phyloP scores from a whole-genome alignment of 495 filamentous ascomycete species.

The Amorphotheca resinae region DNA sequence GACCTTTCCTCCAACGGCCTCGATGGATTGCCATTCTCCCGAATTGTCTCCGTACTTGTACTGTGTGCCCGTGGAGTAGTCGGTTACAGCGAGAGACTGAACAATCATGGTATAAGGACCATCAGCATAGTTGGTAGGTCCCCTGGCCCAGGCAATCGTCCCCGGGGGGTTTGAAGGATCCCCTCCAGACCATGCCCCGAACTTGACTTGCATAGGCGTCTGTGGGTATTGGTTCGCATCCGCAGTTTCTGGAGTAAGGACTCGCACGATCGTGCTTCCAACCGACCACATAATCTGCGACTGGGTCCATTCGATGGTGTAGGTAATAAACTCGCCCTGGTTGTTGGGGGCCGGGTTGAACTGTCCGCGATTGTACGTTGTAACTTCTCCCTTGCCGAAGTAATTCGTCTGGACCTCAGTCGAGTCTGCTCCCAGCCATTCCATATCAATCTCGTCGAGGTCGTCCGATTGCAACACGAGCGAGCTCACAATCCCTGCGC shows the following conservation, averaged over 20 bases:
- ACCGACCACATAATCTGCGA: slow-evolving; percentile 59
- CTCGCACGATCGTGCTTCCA: slow-evolving; percentile 46
- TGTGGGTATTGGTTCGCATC: slow-evolving; percentile 52
- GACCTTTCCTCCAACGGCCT: slow-evolving; percentile 54
- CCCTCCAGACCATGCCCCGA: slow-evolving; percentile 66
- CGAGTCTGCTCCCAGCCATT: slow-evolving; percentile 38
- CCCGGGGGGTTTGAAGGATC: slow-evolving; percentile 48
- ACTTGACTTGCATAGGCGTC: slow-evolving; percentile 58
- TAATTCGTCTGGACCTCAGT: slow-evolving; percentile 60
- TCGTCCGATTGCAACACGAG: slow-evolving; percentile 64
- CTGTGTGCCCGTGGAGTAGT: slow-evolving; percentile 73
- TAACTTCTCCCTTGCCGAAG: slow-evolving; percentile 63
- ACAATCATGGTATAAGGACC: slow-evolving; percentile 74
- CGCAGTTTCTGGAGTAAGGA: slow-evolving; percentile 42
- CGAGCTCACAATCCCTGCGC: slow-evolving; percentile 53
- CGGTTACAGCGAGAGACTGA: slow-evolving; percentile 54
- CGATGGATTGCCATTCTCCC: slow-evolving; percentile 59
- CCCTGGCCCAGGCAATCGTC: slow-evolving; percentile 65
- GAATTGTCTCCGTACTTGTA: slow-evolving; percentile 57
- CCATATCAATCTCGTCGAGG: slow-evolving; percentile 73
- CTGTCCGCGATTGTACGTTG: slow-evolving; percentile 47
- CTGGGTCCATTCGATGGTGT: slow-evolving; percentile 61
- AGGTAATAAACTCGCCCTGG: slow-evolving; percentile 57
- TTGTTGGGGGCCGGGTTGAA: slow-evolving; percentile 43
- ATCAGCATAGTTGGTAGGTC: slow-evolving; percentile 49